Evolutionary conservation across 345 rosid genomes (phyloP), one percentile per base, ranked within the genome.

Genomic region (Anastatica hierochuntica): DNA sequence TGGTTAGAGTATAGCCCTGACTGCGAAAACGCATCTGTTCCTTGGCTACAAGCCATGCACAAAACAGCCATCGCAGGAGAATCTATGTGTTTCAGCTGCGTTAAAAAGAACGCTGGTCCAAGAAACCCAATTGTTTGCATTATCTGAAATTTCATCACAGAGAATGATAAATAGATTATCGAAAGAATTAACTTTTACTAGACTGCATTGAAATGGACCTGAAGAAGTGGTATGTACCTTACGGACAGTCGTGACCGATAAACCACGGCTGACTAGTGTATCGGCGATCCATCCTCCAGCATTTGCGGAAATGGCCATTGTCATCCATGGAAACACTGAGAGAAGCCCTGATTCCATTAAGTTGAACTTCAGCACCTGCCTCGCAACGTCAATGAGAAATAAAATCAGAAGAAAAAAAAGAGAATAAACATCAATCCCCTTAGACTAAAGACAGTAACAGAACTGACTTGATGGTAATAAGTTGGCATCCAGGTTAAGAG

Each of bases 401-500:
- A 27, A 35, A 30, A 45, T 13, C 38, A 30, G 45, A 43, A 13
- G 21, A 14, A 7, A 7, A 2, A 5, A 2, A 5, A 29, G n/a
- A n/a, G n/a, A n/a, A n/a, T n/a, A 27, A 59, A 37, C 36, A 40
- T 33, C 46, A 64, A 42, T 1, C 4, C 14, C 10, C 17, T 14
- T 52, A n/a, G 23, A 18, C 11, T 5, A 50, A 39, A 36, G 35
- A 16, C 3, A 53, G 40, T 47, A 17, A 23, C 10, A 46, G 14
- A 56, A 59, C 78, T 68, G 77, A 81, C 97, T 71, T 90, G 90
- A 56, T 86, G 71, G 74, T 90, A 90, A 67, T 86, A 90, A 6
- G 96, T 86, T 2, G 97, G 97, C 96, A 90, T 90, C 97, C 96
- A 86, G 4, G 97, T 90, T 26, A 90, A 71, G 49, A 90, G 94